Evolutionary conservation across 371 early-diverging fungal genomes (phyloP), one percentile per base, ranked within the genome.

Genomic region (Aphelidium insulamus): DNA sequence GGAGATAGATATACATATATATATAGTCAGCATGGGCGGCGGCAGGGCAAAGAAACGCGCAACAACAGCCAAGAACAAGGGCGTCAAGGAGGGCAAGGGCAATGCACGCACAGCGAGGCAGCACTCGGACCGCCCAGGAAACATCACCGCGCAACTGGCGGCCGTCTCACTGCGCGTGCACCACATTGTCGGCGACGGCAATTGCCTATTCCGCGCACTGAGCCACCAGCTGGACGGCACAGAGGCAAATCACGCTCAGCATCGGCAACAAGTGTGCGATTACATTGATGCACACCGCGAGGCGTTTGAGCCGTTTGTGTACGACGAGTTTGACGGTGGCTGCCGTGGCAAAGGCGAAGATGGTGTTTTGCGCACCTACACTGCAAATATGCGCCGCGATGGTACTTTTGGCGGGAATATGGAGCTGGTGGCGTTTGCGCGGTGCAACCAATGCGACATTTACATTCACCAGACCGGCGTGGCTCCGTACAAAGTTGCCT

Each of bases 401-500:
- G 83, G 77, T 5, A 69, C 66, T 0, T 83, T 61, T 50, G 83
- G 77, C 14, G 80, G 78, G 9, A 79, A 86, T 43, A 54, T 81
- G 52, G 86, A 82, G 48, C 38, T 86, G 15, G 82, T 71, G 1
- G 82, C 77, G 0, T 80, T 74, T 57, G 75, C 83, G 3, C 59
- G 72, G 17, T 37, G 65, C 28, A 53, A 57, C 29, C 33, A 44
- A 1, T 60, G 74, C 8, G 66, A 76, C 41, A 70, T 85, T 36
- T 64, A 64, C 39, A 72, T 85, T 2, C 79, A 85, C 43, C 84
- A 82, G 37, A 54, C 66, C 1, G 79, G 78, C 3, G 49, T n/a
- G n/a, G n/a, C n/a, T n/a, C n/a, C n/a, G n/a, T n/a, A n/a, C n/a
- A n/a, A n/a, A n/a, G n/a, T n/a, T n/a, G n/a, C n/a, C n/a, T n/a